These are phyloP conservation scores for Flammula alnicola DNA, from an alignment of 1,284 basidiomycete genomes.

Conservation along the genomic window DNA sequence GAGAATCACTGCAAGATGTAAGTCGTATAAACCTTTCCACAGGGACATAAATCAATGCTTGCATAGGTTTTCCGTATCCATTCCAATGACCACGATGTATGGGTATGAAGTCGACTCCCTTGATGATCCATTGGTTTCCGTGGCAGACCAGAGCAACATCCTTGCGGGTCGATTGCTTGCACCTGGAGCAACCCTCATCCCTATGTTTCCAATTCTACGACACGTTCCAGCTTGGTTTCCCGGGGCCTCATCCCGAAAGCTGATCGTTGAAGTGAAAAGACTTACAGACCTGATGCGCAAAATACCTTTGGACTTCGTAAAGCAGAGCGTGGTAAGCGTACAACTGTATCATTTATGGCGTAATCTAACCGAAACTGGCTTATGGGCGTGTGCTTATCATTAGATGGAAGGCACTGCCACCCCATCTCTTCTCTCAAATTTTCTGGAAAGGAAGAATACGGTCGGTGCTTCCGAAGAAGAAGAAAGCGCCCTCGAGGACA, in stretches of 20 bases:
- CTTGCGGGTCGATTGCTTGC: conserved; percentile 12
- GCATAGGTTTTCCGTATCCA: conserved; percentile 28
- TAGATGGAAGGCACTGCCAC: conserved; percentile 27
- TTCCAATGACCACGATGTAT: conserved; percentile 33
- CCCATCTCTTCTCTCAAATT: conserved; percentile 29
- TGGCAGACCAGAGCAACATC: conserved; percentile 25
- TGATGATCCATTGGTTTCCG: conserved; percentile 31
- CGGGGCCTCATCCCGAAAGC: conserved; percentile 33
- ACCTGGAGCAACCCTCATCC: conserved; percentile 25
- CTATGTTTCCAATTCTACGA: conserved; percentile 29
- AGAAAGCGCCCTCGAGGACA: conserved; percentile 27
- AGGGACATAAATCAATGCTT: no score
- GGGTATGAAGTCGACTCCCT: conserved; percentile 33
- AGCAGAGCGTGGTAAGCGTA: conserved; percentile 36
- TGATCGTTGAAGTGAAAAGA: conserved; percentile 28
- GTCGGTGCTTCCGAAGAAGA: conserved; percentile 17
- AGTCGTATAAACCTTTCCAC: no score
- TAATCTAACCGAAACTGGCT: not conserved
- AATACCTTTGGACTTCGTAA: conserved; percentile 35
- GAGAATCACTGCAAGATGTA: no score
- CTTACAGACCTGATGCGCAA: conserved; percentile 32
- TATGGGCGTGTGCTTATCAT: no score
- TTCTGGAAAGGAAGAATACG: conserved; percentile 27
- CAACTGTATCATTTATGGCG: not conserved
- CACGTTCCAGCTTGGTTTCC: conserved; percentile 43